Percentiles rank a stretch among this genome's conserved stretches.
phyloP scores from a whole-genome alignment of 2,329 filamentous ascomycete genomes.

The Didymella exigua region DNA sequence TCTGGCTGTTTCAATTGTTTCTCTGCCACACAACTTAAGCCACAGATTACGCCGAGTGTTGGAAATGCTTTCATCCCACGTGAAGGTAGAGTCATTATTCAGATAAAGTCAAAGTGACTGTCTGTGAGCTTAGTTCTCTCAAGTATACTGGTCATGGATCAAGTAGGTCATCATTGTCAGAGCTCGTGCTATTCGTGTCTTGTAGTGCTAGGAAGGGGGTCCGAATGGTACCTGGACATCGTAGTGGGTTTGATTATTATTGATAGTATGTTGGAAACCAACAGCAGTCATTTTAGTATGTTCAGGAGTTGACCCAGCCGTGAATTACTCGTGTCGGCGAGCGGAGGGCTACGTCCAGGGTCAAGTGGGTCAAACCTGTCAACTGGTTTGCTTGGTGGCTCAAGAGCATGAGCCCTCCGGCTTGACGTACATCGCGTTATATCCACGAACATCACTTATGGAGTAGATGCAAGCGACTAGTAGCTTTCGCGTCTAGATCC shows the following conservation, averaged over 20 bases:
- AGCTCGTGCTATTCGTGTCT: neutral
- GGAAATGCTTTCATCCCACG: neutral
- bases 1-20: neutral
- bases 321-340: constrained; percentile 1
- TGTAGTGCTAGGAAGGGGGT: neutral
- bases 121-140: neutral
- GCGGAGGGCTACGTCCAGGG: constrained; percentile 14
- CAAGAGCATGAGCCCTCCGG: constrained; percentile 31
- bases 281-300: neutral
- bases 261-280: neutral
- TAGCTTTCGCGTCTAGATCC: constrained; percentile 17
- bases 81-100: neutral
- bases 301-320: neutral
- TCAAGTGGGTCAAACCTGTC: constrained; percentile 42
- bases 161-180: neutral
- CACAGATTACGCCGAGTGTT: neutral
- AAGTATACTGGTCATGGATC: neutral
- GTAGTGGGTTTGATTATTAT: neutral
- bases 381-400: constrained; percentile 36
- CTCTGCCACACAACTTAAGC: neutral
- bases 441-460: constrained; percentile 11
- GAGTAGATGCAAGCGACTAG: constrained; percentile 11
- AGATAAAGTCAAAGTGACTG: neutral
- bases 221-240: neutral
- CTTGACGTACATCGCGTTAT: constrained; percentile 6